A percentile compares a stretch with the other conserved stretches of the same genome.
These are phyloP conservation scores for Colletotrichum salicis DNA, from an alignment of 2,329 filamentous ascomycete species.

Conservation along the genomic window DNA sequence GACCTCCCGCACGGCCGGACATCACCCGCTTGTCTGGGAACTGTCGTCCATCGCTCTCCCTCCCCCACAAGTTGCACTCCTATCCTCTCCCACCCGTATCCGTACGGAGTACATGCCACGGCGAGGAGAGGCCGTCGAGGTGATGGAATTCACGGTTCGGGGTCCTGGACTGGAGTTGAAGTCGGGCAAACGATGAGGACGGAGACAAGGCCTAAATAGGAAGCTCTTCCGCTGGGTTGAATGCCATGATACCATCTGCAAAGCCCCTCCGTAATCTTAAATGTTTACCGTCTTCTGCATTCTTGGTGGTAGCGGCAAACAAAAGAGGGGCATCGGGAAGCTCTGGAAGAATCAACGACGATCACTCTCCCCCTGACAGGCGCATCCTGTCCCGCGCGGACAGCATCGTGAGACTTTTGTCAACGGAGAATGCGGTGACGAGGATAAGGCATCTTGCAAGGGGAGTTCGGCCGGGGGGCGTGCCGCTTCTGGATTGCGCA, in stretches of 20 bases:
- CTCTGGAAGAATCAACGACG: slow-evolving; percentile 30
- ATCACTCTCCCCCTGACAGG: slow-evolving; percentile 32
- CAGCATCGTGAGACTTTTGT: slow-evolving; percentile 31
- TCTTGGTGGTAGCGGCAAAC: slow-evolving; percentile 30
- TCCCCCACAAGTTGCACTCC: slow-evolving; percentile 36
- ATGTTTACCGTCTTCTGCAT: slow-evolving; percentile 34
- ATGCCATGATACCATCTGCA: slow-evolving; percentile 32
- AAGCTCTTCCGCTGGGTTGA: slow-evolving; percentile 19
- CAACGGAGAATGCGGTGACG: slow-evolving; percentile 15
- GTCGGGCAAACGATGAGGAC: slow-evolving; percentile 8
- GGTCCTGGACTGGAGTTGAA: slow-evolving; percentile 20
- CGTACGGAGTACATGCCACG: neutral
- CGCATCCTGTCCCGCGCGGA: slow-evolving; percentile 24
- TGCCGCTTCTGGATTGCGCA: slow-evolving; percentile 17
- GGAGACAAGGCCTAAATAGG: slow-evolving; percentile 22
- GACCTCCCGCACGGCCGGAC: slow-evolving; percentile 33
- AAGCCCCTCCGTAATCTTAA: slow-evolving; percentile 37
- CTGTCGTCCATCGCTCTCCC: slow-evolving; percentile 27
- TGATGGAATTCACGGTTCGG: slow-evolving; percentile 13
- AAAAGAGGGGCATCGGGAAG: slow-evolving; percentile 27
- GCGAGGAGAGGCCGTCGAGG: slow-evolving; percentile 3
- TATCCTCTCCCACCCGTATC: slow-evolving; percentile 33
- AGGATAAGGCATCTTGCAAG: slow-evolving; percentile 7
- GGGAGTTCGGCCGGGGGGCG: slow-evolving; percentile 18
- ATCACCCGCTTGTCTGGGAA: slow-evolving; percentile 40